phyloP scores from a whole-genome alignment of 192 early-diverging fungal genomes.

The Umbelopsis isabellina region DNA sequence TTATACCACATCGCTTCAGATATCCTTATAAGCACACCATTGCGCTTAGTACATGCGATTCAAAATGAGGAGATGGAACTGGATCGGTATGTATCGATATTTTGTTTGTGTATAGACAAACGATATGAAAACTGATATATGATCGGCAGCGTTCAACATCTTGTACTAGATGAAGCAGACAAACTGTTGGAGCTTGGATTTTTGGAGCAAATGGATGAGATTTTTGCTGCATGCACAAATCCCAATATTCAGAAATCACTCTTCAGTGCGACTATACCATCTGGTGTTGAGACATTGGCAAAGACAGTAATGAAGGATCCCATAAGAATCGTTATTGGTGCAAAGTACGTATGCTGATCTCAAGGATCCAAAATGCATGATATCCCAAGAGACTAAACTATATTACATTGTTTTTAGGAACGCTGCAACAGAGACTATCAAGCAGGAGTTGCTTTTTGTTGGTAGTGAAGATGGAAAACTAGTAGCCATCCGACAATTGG shows the following conservation, averaged over 20 bases:
- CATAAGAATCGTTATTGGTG: conserved; percentile 85
- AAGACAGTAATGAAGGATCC: conserved; percentile 90
- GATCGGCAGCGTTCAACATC: conserved; percentile 57
- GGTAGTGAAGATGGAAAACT: conserved; percentile 95
- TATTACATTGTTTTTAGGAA: conserved; percentile 54
- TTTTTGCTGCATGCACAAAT: conserved; percentile 82
- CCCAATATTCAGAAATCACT: conserved; percentile 75
- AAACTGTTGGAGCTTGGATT: conserved; percentile 82
- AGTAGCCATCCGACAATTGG: conserved; percentile 86
- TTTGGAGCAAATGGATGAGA: conserved; percentile 87
- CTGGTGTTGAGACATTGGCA: conserved; percentile 89
- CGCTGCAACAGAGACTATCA: conserved; percentile 89
- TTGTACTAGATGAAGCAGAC: conserved; percentile 88
- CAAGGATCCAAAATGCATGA: neutral
- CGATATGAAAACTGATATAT: neutral
- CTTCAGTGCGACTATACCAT: conserved; percentile 95
- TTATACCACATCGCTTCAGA: conserved; percentile 49
- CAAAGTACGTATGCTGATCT: conserved; percentile 55
- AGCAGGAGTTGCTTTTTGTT: conserved; percentile 88
- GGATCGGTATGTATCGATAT: conserved; percentile 49
- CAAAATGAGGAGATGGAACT: conserved; percentile 80
- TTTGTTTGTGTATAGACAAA: neutral
- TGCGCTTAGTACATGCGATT: conserved; percentile 89
- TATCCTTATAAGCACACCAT: conserved; percentile 91
- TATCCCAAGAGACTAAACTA: neutral